Evolutionary conservation across 768 basidiomycete species (phyloP).

Genomic region (Kwoniella dendrophila): DNA sequence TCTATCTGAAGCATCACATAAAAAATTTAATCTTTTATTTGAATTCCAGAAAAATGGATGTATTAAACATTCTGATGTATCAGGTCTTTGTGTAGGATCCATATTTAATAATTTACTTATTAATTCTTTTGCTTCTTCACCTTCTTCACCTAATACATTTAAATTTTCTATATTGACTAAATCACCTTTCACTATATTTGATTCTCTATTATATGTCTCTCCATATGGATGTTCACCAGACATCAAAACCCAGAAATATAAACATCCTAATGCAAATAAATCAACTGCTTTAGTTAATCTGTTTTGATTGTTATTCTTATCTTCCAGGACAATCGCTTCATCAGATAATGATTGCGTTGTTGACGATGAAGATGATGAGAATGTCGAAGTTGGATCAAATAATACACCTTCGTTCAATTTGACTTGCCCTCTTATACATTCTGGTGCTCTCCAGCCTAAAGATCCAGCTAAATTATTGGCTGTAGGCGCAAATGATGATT

Average conservation of each 20-base stretch:
- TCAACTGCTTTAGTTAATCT: constrained; percentile 93
- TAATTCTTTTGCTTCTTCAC: constrained; percentile 82
- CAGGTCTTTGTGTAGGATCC: constrained; percentile 75
- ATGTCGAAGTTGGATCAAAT: constrained; percentile 50
- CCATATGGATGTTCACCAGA: constrained; percentile 92
- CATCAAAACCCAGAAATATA: constrained; percentile 91
- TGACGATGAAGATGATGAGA: constrained; percentile 30
- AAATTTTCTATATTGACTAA: constrained; percentile 70
- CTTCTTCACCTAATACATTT: constrained; percentile 86
- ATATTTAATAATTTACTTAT: constrained; percentile 77
- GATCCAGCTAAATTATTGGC: constrained; percentile 85
- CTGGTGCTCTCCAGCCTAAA: constrained; percentile 96
- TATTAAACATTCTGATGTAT: constrained; percentile 79
- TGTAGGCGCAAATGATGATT: constrained; percentile 94
- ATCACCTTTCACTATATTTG: constrained; percentile 81
- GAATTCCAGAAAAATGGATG: constrained; percentile 99
- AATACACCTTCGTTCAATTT: constrained; percentile 72
- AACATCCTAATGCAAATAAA: constrained; percentile 91
- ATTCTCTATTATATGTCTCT: constrained; percentile 87
- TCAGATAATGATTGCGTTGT: constrained; percentile 25
- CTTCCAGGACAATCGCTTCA: constrained; percentile 55
- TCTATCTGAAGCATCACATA: constrained; percentile 93
- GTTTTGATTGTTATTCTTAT: constrained; percentile 61
- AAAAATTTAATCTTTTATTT: constrained; percentile 78
- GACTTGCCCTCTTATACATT: constrained; percentile 91